Evolutionary conservation across 1,284 basidiomycete species (phyloP).

Genomic region (Rhodotorula sp.): DNA sequence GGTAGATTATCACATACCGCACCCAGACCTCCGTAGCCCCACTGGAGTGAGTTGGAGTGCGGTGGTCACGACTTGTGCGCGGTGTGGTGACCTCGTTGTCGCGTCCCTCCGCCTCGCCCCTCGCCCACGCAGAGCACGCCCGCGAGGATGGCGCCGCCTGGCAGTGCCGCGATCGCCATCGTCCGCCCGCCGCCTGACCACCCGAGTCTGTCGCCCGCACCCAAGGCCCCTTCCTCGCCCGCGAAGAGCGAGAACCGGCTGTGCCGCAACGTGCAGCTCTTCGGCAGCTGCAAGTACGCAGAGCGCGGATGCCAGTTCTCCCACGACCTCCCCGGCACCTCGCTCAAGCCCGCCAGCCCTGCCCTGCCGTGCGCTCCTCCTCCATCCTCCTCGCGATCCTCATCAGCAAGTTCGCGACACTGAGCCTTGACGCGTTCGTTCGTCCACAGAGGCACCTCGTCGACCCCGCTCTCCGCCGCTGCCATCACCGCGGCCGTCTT

Average conservation of each 20-base stretch:
- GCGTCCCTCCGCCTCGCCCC: neutral
- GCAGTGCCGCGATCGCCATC: conserved; percentile 26
- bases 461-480: conserved; percentile 32
- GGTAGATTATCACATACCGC: no score
- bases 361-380: neutral
- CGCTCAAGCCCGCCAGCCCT: conserved; percentile 1
- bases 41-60: no score
- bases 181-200: conserved; percentile 9
- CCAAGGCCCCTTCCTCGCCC: neutral
- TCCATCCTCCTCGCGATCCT: neutral
- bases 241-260: conserved; percentile 13
- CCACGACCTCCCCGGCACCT: conserved; percentile 26
- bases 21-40: no score
- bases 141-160: neutral
- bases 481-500: conserved; percentile 38
- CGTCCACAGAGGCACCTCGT: neutral
- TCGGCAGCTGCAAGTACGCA: conserved; percentile 41
- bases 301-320: conserved; percentile 38
- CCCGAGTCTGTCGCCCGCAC: conserved; percentile 1
- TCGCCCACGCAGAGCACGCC: neutral
- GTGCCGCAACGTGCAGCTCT: conserved; percentile 43
- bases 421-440: neutral
- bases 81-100: neutral
- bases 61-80: no score
- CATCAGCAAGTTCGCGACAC: neutral